Evolutionary conservation across 1,284 basidiomycete genomes (phyloP).

Genomic region (Neonothopanus nambi): DNA sequence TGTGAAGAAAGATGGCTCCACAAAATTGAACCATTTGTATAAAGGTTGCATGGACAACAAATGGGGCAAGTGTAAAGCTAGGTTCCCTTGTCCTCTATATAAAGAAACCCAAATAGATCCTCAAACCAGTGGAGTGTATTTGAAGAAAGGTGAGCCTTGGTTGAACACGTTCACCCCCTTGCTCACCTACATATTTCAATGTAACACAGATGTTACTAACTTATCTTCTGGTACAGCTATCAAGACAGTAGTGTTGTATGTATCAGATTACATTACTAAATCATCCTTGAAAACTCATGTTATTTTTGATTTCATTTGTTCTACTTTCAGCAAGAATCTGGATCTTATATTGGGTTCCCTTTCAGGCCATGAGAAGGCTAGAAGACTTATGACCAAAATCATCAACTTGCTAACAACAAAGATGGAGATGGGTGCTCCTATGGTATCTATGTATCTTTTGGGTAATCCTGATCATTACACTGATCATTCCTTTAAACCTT

Average conservation of each 20-base stretch:
- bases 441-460: constrained; percentile 29
- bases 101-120: constrained; percentile 23
- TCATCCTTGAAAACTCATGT: constrained; percentile 32
- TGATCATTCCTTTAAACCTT: constrained; percentile 26
- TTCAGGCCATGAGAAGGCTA: constrained; percentile 14
- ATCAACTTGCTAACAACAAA: constrained; percentile 30
- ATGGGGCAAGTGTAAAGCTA: constrained; percentile 24
- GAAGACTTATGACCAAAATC: constrained; percentile 29
- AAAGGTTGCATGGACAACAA: constrained; percentile 19
- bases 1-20: no score
- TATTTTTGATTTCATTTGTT: constrained; percentile 32
- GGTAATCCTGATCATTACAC: constrained; percentile 32
- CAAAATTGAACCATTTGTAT: neutral
- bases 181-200: no score
- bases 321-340: constrained; percentile 25
- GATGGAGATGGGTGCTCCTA: constrained; percentile 31
- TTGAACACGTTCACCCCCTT: no score
- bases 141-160: no score
- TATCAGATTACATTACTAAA: constrained; percentile 43
- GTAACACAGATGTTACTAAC: no score
- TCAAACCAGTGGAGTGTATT: constrained; percentile 29
- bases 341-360: constrained; percentile 14
- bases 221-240: constrained; percentile 36
- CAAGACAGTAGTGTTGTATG: constrained; percentile 37
- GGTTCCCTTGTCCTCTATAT: constrained; percentile 27